phyloP scores from a whole-genome alignment of 345 rosid species.

The Excoecaria cochinchinensis region DNA sequence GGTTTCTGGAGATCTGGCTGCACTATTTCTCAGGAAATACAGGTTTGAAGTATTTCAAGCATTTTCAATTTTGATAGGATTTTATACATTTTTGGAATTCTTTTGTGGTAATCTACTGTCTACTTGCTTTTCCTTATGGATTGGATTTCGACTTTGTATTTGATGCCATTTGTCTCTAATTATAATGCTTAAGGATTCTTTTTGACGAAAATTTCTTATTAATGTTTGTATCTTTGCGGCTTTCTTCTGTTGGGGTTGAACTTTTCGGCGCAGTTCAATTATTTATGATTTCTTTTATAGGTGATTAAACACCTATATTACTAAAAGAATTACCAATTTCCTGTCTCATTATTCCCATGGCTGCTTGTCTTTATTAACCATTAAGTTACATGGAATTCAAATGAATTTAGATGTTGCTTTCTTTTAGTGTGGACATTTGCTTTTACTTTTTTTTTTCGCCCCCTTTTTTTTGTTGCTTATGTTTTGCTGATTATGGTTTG shows the following conservation, averaged over 20 bases:
- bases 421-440: not conserved
- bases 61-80: not conserved
- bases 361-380: not conserved
- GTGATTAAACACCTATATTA: not conserved
- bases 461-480: conserved; percentile 2
- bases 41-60: conserved; percentile 33
- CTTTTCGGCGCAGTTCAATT: conserved; percentile 8
- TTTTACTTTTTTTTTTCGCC: conserved; percentile 2
- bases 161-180: not conserved
- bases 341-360: not conserved
- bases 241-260: conserved; percentile 7
- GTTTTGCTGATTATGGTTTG: conserved; percentile 14
- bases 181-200: not conserved
- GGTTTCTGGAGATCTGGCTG: conserved; percentile 45
- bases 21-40: conserved; percentile 37
- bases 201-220: not conserved
- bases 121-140: not conserved
- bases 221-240: not conserved
- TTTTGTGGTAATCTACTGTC: not conserved
- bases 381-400: not conserved
- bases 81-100: not conserved
- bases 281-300: not conserved
- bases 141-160: not conserved
- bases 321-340: not conserved
- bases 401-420: conserved; percentile 3